Evolutionary conservation across 768 basidiomycete genomes (phyloP), one percentile per base, ranked within the genome.

Genomic region (Rhizopogon roseolus): DNA sequence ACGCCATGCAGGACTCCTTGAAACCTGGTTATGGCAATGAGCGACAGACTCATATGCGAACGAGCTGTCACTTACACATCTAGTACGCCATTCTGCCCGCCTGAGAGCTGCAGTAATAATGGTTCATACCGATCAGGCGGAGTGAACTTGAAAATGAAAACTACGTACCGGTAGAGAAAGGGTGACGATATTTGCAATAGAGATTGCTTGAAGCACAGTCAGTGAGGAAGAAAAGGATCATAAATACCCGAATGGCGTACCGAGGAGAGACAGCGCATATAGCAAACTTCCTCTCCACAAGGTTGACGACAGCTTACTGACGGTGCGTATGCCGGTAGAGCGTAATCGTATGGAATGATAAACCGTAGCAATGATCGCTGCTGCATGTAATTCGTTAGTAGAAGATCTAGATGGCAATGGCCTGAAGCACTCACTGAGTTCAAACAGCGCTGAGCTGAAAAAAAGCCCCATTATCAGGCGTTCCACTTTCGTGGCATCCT

Each of bases 1-100:
- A 56, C 54, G 10, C 57, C 42, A 10, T 58, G 57, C 16, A 58
- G 29, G 27, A 56, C 49, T 16, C 43, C 54, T 55, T 58, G 54
- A 17, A 58, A 49, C 14, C 57, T 56, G 11, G 36, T 27, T 40
- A 19, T 16, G 16, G 14, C 11, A 17, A 22, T 22, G 22, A 22
- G 22, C 22, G 22, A 22, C 22, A 22, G 22, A 22, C 22, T 22
- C 22, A 3, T 22, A 3, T 22, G 22, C 22, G 22, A 22, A 22
- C 22, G 19, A 16, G 14, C 17, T 32, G 40, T 3, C 11, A 44
- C 57, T 55, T 44, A 58, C 57, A 54, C 50, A 4, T 50, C 45
- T 3, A 58, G 34, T 5, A 55, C 36, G 7, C 54, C 57, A 38
- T 34, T 58, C 49, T 45, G 50, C 10, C 54, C 57, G n/a, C 29